Evolutionary conservation across 2,329 filamentous ascomycete genomes (phyloP).

Genomic region (Apiospora aurea): DNA sequence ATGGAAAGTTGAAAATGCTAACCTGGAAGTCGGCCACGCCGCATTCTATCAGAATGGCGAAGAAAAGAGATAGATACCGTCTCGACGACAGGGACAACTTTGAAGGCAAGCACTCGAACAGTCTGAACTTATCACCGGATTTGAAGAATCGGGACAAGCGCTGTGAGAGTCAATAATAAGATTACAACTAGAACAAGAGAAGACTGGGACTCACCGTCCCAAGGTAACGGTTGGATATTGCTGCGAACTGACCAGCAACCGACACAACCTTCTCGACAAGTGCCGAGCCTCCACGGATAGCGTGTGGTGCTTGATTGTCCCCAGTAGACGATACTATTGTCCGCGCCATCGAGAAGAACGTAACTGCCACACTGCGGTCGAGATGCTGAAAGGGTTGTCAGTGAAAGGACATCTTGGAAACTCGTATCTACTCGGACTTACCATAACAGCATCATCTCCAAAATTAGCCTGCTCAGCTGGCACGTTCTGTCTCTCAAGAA

Average conservation of each 20-base stretch:
- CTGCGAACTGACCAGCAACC: slow-evolving; percentile 55
- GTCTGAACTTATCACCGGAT: slow-evolving; percentile 48
- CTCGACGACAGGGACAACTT: slow-evolving; percentile 50
- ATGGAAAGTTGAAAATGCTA: slow-evolving; percentile 24
- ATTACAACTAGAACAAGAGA: background rate
- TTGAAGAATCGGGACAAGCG: slow-evolving; percentile 44
- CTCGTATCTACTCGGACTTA: slow-evolving; percentile 32
- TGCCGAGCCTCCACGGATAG: background rate
- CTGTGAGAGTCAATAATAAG: slow-evolving; percentile 32
- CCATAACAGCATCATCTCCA: slow-evolving; percentile 57
- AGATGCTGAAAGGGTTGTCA: slow-evolving; percentile 44
- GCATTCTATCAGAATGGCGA: slow-evolving; percentile 56
- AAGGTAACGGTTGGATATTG: slow-evolving; percentile 53
- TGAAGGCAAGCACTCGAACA: slow-evolving; percentile 54
- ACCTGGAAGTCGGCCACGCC: slow-evolving; percentile 54
- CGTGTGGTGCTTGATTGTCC: background rate
- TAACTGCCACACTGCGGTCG: slow-evolving; percentile 55
- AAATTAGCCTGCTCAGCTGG: slow-evolving; percentile 41
- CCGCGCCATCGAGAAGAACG: slow-evolving; percentile 57
- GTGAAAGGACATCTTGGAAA: background rate
- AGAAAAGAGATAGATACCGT: slow-evolving; percentile 58
- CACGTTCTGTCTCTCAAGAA: slow-evolving; percentile 49
- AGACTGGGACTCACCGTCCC: slow-evolving; percentile 44
- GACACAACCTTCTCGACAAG: slow-evolving; percentile 50
- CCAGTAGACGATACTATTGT: slow-evolving; percentile 42